Conservation (phyloP, 129 eudicot species). For the Chrysanthemum seticuspe region DNA sequence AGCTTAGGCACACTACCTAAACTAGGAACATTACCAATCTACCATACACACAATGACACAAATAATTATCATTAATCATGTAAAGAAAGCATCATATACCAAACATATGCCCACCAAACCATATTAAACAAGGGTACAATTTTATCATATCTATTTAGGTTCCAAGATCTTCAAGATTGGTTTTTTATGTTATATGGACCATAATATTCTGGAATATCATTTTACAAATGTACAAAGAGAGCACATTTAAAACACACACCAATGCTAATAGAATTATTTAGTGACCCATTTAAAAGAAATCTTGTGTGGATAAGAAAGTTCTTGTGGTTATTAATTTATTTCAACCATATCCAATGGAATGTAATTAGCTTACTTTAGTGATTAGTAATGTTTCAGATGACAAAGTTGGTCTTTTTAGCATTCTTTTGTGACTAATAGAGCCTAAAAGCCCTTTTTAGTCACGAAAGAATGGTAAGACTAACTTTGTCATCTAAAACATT, state of each 20-base stretch:
- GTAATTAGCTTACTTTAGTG: no score
- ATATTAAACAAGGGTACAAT: not conserved
- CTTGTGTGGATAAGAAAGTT: not conserved
- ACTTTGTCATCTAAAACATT: no score
- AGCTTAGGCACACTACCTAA: conserved; percentile 12
- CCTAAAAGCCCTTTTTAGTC: no score
- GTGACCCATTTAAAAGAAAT: not conserved
- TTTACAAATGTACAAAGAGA: not conserved
- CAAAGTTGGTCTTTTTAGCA: no score
- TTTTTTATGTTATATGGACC: conserved; percentile 7
- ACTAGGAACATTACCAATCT: not conserved
- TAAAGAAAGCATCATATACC: conserved; percentile 20
- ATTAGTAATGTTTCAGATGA: no score
- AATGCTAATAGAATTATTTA: not conserved
- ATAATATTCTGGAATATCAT: conserved; percentile 13
- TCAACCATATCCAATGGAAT: no score
- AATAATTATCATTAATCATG: conserved; percentile 11
- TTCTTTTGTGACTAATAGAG: no score
- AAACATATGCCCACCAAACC: conserved; percentile 22
- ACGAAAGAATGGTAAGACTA: no score
- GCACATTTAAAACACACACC: conserved; percentile 1
- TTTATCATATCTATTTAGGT: conserved; percentile 1
- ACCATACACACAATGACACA: not conserved
- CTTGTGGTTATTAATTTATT: not conserved
- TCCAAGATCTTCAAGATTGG: conserved; percentile 15